A percentile compares a stretch with the other conserved stretches of the same genome.
These are phyloP conservation scores for Davidsoniella eucalypti DNA, from an alignment of 2,329 filamentous ascomycete genomes.

Conservation along the genomic window DNA sequence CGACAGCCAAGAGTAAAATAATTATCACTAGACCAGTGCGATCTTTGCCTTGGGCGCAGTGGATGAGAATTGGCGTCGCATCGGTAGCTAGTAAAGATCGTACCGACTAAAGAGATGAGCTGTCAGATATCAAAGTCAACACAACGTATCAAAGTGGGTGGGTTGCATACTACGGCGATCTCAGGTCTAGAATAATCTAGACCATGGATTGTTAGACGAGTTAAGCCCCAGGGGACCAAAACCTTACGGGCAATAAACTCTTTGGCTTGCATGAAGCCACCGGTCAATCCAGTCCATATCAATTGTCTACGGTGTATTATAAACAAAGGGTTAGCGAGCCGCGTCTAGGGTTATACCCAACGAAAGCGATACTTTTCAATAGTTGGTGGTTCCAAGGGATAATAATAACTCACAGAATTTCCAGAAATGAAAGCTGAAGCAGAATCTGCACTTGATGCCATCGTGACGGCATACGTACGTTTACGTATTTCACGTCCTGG, in stretches of 20 bases:
- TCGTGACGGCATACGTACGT: background rate
- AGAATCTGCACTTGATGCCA: constrained; percentile 8
- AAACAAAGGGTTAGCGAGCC: constrained; percentile 36
- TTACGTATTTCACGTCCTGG: background rate
- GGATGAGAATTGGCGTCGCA: constrained; percentile 45
- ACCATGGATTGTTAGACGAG: constrained; percentile 52
- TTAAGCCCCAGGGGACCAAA: constrained; percentile 55
- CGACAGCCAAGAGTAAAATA: constrained; percentile 48
- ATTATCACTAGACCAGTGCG: constrained; percentile 53
- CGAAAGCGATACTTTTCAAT: background rate
- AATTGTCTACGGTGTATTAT: too few relatives aligned
- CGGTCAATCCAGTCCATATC: constrained; percentile 17
- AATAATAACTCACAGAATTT: constrained; percentile 8
- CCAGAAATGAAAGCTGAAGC: constrained; percentile 8
- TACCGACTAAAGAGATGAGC: constrained; percentile 15
- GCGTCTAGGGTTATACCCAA: background rate
- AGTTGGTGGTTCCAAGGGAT: constrained; percentile 31
- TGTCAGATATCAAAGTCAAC: too few relatives aligned
- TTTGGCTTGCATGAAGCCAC: constrained; percentile 54
- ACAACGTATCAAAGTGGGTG: too few relatives aligned
- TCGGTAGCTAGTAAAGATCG: constrained; percentile 19
- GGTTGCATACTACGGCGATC: constrained; percentile 28
- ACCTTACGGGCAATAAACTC: constrained; percentile 51
- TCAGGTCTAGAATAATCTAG: constrained; percentile 50
- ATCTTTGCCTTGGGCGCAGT: constrained; percentile 86